A percentile compares a stretch with the other conserved stretches of the same genome.
phyloP scores from a whole-genome alignment of 2,329 filamentous ascomycete species.

The Aspergillus pseudoviridinutans region DNA sequence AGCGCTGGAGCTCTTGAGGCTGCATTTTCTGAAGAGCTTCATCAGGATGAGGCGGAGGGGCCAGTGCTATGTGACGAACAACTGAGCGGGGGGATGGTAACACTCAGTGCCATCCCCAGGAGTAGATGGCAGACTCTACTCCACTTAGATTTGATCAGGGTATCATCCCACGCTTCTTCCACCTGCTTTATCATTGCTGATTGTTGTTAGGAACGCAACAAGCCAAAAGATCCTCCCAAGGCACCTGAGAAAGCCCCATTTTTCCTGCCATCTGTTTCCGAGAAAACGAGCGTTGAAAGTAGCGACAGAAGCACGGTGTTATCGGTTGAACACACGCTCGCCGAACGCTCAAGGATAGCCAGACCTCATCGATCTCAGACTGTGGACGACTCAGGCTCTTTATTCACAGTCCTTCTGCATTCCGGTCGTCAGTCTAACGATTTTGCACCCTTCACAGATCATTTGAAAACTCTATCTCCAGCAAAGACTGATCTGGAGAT shows the following conservation, averaged over 20 bases:
- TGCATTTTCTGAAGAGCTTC: slow-evolving; percentile 60
- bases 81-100: slow-evolving; percentile 77
- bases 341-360: slow-evolving; percentile 63
- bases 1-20: slow-evolving; percentile 72
- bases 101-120: slow-evolving; percentile 82
- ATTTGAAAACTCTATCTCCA: slow-evolving; percentile 76
- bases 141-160: slow-evolving; percentile 80
- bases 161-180: slow-evolving; percentile 13
- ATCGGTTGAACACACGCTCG: slow-evolving; percentile 32
- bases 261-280: slow-evolving; percentile 63
- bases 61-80: slow-evolving; percentile 64
- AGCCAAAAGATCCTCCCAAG: slow-evolving; percentile 87
- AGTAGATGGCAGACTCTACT: slow-evolving; percentile 92
- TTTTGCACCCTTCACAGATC: slow-evolving; percentile 66
- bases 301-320: slow-evolving; percentile 28
- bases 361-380: slow-evolving; percentile 55
- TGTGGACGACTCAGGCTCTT: slow-evolving; percentile 23
- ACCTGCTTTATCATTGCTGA: slow-evolving; percentile 11
- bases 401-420: slow-evolving; percentile 49
- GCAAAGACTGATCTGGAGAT: slow-evolving; percentile 88
- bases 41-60: slow-evolving; percentile 47
- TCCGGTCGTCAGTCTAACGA: slow-evolving; percentile 49
- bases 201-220: slow-evolving; percentile 70
- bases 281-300: slow-evolving; percentile 26
- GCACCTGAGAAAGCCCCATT: slow-evolving; percentile 91